phyloP scores from a whole-genome alignment of 805 yeast genomes.

The Yamadazyma paraphyllophila region DNA sequence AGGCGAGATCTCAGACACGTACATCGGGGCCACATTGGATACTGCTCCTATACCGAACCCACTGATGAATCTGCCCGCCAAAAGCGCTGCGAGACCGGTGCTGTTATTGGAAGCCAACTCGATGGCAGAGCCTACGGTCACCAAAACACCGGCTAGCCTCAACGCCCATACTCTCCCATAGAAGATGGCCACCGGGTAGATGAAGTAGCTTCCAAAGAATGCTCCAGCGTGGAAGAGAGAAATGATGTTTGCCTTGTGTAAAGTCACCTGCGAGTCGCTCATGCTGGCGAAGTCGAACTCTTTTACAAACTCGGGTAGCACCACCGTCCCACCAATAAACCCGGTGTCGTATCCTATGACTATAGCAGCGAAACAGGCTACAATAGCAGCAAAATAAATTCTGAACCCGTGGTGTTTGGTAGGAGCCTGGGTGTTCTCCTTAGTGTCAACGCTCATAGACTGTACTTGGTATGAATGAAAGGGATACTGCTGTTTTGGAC shows the following conservation, averaged over 20 bases:
- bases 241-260: slow-evolving; percentile 39
- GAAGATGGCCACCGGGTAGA: slow-evolving; percentile 41
- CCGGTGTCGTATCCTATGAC: slow-evolving; percentile 56
- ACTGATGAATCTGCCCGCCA: slow-evolving; percentile 51
- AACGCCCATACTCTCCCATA: slow-evolving; percentile 40
- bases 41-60: slow-evolving; percentile 56
- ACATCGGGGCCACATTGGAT: slow-evolving; percentile 49
- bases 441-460: too few species aligned
- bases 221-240: slow-evolving; percentile 52
- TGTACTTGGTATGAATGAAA: too few species aligned
- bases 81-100: slow-evolving; percentile 32
- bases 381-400: slow-evolving; percentile 38
- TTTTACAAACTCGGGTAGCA: slow-evolving; percentile 38
- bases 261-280: slow-evolving; percentile 21
- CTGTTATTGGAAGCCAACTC: slow-evolving; percentile 29
- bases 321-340: slow-evolving; percentile 51
- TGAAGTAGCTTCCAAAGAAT: slow-evolving; percentile 43
- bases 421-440: too few species aligned
- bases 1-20: slow-evolving; percentile 45
- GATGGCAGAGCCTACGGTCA: slow-evolving; percentile 42
- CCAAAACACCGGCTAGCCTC: slow-evolving; percentile 34
- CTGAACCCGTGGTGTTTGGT: slow-evolving; percentile 19
- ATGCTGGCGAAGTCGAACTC: slow-evolving; percentile 42
- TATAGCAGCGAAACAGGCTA: slow-evolving; percentile 47
- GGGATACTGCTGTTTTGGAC: too few species aligned